phyloP scores from a whole-genome alignment of 192 early-diverging fungal species.

The Physocladia obscura region DNA sequence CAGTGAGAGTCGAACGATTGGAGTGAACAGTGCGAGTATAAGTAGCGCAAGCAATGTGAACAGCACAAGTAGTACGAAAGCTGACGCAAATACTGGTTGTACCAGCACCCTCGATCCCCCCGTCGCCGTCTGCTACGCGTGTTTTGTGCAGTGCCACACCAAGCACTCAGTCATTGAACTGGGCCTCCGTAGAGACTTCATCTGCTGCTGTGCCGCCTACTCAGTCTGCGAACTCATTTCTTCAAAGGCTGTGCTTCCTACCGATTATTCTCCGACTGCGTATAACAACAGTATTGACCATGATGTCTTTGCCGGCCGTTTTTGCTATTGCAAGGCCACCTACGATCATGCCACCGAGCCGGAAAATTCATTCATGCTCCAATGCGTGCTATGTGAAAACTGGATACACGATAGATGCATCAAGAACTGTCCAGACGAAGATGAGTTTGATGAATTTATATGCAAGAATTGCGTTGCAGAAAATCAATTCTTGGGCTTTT shows the following conservation, averaged over 20 bases:
- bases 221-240: constrained; percentile 28
- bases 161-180: constrained; percentile 82
- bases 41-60: too few species aligned
- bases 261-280: neutral
- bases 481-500: constrained; percentile 24
- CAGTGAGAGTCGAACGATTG: too few species aligned
- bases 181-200: constrained; percentile 78
- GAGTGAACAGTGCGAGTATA: too few species aligned
- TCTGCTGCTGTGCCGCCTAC: constrained; percentile 84
- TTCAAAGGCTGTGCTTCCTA: neutral
- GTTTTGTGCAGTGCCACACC: constrained; percentile 48
- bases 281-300: constrained; percentile 49
- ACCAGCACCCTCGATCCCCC: neutral
- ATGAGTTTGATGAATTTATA: constrained; percentile 65
- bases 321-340: constrained; percentile 79
- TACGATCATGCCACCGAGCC: constrained; percentile 62
- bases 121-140: constrained; percentile 29
- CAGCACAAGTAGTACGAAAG: too few species aligned
- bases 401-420: constrained; percentile 58
- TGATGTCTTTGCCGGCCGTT: constrained; percentile 79
- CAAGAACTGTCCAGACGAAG: constrained; percentile 44
- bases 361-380: constrained; percentile 73
- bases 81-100: too few species aligned
- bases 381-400: constrained; percentile 86
- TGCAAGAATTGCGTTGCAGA: constrained; percentile 61